Conservation (phyloP, 2,329 filamentous ascomycete species). For the Thelonectria olida region DNA sequence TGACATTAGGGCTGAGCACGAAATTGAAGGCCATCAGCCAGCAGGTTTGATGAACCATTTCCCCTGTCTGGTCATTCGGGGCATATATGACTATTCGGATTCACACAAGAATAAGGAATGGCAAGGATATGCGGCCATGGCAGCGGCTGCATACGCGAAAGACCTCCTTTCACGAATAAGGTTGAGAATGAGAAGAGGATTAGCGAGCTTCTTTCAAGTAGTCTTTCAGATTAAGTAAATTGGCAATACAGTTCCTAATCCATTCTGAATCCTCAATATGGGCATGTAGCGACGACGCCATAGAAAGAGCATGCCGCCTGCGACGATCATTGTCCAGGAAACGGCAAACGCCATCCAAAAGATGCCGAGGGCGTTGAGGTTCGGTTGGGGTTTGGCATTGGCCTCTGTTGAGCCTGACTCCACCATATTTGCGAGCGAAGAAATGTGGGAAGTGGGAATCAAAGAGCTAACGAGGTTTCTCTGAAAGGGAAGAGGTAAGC, state of each 20-base stretch:
- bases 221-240: no score
- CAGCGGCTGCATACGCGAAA: background rate
- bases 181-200: background rate
- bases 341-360: slow-evolving; percentile 50
- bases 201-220: no score
- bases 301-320: slow-evolving; percentile 52
- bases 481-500: background rate
- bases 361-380: slow-evolving; percentile 39
- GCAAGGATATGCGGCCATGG: background rate
- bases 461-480: background rate
- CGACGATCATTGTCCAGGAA: slow-evolving; percentile 51
- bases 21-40: background rate
- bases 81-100: background rate
- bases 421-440: background rate
- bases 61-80: background rate
- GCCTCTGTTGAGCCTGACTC: background rate
- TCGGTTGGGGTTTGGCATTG: background rate
- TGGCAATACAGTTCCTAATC: no score
- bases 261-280: slow-evolving; percentile 51
- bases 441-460: background rate
- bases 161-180: background rate
- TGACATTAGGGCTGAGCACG: background rate
- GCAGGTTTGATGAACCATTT: background rate
- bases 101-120: background rate
- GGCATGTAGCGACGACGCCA: slow-evolving; percentile 50